A percentile compares a stretch with the other conserved stretches of the same genome.
phyloP scores from a whole-genome alignment of 1,284 basidiomycete species.

The Lentinula novae-zelandiae region DNA sequence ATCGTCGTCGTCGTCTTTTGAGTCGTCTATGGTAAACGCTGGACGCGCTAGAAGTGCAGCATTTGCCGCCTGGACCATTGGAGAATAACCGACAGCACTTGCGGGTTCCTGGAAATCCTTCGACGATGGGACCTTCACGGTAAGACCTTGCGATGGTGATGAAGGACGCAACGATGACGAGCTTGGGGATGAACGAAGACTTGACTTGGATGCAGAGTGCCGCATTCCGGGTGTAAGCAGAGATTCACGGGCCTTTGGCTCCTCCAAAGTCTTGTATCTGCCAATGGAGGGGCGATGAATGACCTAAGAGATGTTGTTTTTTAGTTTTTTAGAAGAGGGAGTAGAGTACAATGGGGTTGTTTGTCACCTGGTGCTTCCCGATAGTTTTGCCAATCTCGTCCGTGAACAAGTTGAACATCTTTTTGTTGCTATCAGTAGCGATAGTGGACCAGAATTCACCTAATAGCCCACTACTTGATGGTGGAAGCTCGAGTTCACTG shows the following conservation, averaged over 20 bases:
- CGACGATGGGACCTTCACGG: constrained; percentile 26
- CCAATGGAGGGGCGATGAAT: constrained; percentile 82
- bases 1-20: constrained; percentile 75
- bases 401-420: constrained; percentile 81
- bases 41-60: constrained; percentile 86
- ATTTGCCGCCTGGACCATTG: constrained; percentile 66
- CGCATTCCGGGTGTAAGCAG: constrained; percentile 71
- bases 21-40: constrained; percentile 92
- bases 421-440: constrained; percentile 84
- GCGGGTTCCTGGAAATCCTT: not conserved
- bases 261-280: constrained; percentile 76
- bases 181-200: constrained; percentile 32
- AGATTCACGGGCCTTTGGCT: constrained; percentile 86
- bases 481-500: constrained; percentile 60
- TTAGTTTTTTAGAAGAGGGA: too few species aligned
- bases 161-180: constrained; percentile 27
- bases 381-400: constrained; percentile 93
- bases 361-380: constrained; percentile 77
- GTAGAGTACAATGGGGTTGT: not conserved
- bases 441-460: constrained; percentile 88
- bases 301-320: constrained; percentile 38
- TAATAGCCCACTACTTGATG: constrained; percentile 60
- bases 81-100: constrained; percentile 29
- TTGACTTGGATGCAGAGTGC: constrained; percentile 52
- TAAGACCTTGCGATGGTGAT: constrained; percentile 35